Percentiles rank a stretch among this genome's conserved stretches.
Evolutionary conservation across 805 yeast species (phyloP).

Genomic region (Naumovozyma baii): DNA sequence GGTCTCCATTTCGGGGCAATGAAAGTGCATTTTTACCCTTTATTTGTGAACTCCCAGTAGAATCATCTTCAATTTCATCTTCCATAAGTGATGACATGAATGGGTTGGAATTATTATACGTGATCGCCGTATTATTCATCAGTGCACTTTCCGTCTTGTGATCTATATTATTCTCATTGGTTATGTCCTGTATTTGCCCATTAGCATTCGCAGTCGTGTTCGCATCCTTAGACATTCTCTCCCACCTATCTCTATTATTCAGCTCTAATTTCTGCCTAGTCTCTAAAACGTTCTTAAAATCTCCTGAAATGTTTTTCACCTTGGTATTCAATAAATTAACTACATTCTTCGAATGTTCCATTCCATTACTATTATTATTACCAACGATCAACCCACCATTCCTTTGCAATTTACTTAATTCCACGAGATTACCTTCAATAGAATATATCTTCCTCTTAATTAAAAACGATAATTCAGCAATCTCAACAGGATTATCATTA

Average conservation of each 20-base stretch:
- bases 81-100: constrained; percentile 31
- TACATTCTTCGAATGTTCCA: constrained; percentile 68
- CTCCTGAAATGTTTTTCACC: constrained; percentile 85
- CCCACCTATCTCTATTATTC: constrained; percentile 71
- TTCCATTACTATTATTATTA: constrained; percentile 1
- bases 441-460: constrained; percentile 38
- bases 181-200: not conserved
- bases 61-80: constrained; percentile 12
- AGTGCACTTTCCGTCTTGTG: not conserved
- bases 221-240: constrained; percentile 41
- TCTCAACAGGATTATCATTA: constrained; percentile 90
- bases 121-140: constrained; percentile 4
- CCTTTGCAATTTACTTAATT: constrained; percentile 51
- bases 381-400: constrained; percentile 42
- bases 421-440: constrained; percentile 76
- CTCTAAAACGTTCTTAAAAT: constrained; percentile 82
- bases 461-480: constrained; percentile 81
- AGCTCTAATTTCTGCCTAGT: constrained; percentile 77
- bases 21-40: constrained; percentile 36
- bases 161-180: not conserved
- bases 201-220: constrained; percentile 36
- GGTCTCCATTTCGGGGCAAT: constrained; percentile 65
- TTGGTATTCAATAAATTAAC: constrained; percentile 79
- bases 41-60: constrained; percentile 4
- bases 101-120: constrained; percentile 33